phyloP scores from a whole-genome alignment of 345 rosid genomes.

The Draba incana region DNA sequence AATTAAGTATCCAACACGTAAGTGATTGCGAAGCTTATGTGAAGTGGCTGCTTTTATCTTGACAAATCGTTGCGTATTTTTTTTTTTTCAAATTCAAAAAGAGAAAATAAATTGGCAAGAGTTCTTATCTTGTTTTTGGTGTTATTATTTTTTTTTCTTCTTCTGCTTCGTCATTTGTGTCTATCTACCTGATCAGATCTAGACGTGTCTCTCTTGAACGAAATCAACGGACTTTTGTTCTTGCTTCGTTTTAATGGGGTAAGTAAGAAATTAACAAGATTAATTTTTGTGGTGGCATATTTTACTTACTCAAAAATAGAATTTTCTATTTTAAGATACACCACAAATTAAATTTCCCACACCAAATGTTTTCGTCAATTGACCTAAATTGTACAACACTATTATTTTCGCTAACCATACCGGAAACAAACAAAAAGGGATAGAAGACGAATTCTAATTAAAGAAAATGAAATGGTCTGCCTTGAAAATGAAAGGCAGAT shows the following conservation, averaged over 20 bases:
- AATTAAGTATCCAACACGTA: constrained; percentile 28
- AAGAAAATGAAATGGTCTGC: no score
- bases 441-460: no score
- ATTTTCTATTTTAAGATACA: no score
- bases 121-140: constrained; percentile 30
- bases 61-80: constrained; percentile 8
- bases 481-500: no score
- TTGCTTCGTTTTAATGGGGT: constrained; percentile 20
- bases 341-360: no score
- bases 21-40: constrained; percentile 27
- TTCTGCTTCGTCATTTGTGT: constrained; percentile 35
- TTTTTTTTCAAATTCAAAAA: no score
- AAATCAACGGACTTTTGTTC: constrained; percentile 21
- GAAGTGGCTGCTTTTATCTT: constrained; percentile 26
- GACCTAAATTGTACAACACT: no score
- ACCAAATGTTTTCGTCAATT: no score
- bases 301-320: no score
- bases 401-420: no score
- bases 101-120: constrained; percentile 1
- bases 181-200: constrained; percentile 28
- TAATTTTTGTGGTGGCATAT: constrained; percentile 1
- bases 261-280: not conserved
- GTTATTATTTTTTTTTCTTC: not conserved
- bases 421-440: no score
- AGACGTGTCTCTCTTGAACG: constrained; percentile 28